A percentile compares a stretch with the other conserved stretches of the same genome.
These are phyloP conservation scores for Solanum chmielewskii DNA, from an alignment of 257 asterid species.

Conservation along the genomic window DNA sequence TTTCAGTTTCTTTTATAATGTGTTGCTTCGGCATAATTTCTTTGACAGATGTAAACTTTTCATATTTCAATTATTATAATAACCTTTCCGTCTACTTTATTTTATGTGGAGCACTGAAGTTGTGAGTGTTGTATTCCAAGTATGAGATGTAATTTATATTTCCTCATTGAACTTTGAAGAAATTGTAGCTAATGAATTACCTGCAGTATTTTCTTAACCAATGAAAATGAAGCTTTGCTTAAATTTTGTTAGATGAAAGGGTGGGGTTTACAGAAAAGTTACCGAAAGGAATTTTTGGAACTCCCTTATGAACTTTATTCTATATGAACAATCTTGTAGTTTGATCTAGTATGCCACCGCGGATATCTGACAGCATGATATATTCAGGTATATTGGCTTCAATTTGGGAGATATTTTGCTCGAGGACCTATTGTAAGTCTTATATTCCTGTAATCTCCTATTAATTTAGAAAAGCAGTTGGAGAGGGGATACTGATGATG, in stretches of 20 bases:
- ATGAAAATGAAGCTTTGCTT: not conserved
- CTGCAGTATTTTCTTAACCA: not conserved
- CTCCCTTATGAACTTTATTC: not conserved
- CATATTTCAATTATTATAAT: not conserved
- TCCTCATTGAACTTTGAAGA: not conserved
- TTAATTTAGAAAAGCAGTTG: not conserved
- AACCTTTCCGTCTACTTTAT: not conserved
- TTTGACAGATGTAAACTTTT: not conserved
- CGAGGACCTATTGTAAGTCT: slow-evolving; percentile 85
- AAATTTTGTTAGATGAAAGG: not conserved
- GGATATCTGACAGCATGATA: not conserved
- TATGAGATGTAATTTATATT: not conserved
- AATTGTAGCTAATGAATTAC: not conserved
- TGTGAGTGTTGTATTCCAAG: not conserved
- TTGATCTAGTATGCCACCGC: not conserved
- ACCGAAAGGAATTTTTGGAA: not conserved
- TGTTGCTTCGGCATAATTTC: not conserved
- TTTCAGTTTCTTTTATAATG: not conserved
- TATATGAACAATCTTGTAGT: not conserved
- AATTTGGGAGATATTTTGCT: slow-evolving; percentile 96
- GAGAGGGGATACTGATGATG: not conserved
- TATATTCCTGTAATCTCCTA: not conserved
- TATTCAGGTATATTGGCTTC: slow-evolving; percentile 95
- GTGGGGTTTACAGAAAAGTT: not conserved
- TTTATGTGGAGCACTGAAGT: not conserved